Conservation (phyloP, 768 basidiomycete genomes). For the Termitomyces bulborhizus region DNA sequence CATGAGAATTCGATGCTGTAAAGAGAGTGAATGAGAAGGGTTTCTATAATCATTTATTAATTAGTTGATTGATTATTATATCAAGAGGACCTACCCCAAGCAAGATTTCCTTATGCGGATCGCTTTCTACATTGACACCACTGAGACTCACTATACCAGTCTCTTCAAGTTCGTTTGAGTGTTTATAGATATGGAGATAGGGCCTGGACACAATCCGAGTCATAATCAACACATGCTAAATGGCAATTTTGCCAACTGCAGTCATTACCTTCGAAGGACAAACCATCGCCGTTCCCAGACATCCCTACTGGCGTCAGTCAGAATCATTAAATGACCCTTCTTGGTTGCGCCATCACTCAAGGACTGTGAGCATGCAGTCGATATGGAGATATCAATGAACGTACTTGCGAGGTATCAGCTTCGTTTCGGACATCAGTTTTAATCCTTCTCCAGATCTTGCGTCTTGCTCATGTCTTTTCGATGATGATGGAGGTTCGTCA, state of each 20-base stretch:
- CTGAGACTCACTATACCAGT: constrained; percentile 74
- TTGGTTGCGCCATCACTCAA: constrained; percentile 76
- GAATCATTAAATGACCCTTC: constrained; percentile 75
- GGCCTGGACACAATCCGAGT: constrained; percentile 46
- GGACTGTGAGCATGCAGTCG: background rate
- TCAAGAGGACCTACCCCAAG: constrained; percentile 59
- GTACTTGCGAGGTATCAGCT: constrained; percentile 68
- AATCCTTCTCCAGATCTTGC: constrained; percentile 42
- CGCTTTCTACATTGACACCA: constrained; percentile 81
- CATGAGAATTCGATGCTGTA: constrained; percentile 88
- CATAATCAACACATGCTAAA: background rate
- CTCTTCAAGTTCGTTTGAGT: constrained; percentile 81
- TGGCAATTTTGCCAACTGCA: background rate
- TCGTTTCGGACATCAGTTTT: constrained; percentile 69
- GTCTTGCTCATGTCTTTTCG: constrained; percentile 25
- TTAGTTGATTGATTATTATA: background rate
- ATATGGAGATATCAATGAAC: constrained; percentile 1
- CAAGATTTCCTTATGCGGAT: constrained; percentile 81
- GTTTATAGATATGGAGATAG: constrained; percentile 83
- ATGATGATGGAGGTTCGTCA: constrained; percentile 33
- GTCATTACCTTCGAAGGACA: constrained; percentile 70
- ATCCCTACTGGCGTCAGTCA: constrained; percentile 75
- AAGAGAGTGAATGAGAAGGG: constrained; percentile 86
- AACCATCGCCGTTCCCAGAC: constrained; percentile 85
- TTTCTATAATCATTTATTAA: constrained; percentile 42